Conservation (phyloP, 345 rosid species). For the Punica granatum region DNA sequence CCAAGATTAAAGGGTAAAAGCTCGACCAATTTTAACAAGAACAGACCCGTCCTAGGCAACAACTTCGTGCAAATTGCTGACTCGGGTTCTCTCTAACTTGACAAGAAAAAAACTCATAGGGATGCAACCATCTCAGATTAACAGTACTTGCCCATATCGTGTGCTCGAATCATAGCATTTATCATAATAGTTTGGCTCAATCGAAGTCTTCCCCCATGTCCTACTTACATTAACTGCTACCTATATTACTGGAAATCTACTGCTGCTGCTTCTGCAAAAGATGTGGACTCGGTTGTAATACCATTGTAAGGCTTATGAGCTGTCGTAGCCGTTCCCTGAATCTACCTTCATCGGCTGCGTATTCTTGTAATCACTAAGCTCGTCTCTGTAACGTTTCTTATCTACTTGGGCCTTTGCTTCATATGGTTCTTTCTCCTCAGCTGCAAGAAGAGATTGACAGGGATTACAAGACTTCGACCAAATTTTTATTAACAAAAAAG, state of each 20-base stretch:
- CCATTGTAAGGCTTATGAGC: not conserved
- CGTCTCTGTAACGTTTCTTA: slow-evolving; percentile 66
- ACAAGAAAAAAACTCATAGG: no score
- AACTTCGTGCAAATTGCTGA: no score
- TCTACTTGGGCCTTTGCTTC: slow-evolving; percentile 70
- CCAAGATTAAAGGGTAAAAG: no score
- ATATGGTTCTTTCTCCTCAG: slow-evolving; percentile 77
- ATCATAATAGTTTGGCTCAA: no score
- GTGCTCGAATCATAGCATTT: no score
- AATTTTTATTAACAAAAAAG: not conserved
- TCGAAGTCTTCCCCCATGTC: no score
- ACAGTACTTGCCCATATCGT: no score
- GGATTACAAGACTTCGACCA: not conserved
- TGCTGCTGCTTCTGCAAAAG: not conserved
- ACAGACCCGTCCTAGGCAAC: no score
- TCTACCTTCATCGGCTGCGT: slow-evolving; percentile 58
- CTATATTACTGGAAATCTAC: not conserved
- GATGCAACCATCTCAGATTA: no score
- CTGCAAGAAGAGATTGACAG: slow-evolving; percentile 17
- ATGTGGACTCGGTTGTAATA: not conserved
- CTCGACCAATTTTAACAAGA: no score
- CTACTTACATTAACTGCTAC: no score
- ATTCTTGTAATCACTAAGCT: slow-evolving; percentile 62
- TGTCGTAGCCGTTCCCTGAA: slow-evolving; percentile 23
- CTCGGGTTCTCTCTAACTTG: no score